phyloP scores from a whole-genome alignment of 371 early-diverging fungal species.

The Capniomyces stellatus region DNA sequence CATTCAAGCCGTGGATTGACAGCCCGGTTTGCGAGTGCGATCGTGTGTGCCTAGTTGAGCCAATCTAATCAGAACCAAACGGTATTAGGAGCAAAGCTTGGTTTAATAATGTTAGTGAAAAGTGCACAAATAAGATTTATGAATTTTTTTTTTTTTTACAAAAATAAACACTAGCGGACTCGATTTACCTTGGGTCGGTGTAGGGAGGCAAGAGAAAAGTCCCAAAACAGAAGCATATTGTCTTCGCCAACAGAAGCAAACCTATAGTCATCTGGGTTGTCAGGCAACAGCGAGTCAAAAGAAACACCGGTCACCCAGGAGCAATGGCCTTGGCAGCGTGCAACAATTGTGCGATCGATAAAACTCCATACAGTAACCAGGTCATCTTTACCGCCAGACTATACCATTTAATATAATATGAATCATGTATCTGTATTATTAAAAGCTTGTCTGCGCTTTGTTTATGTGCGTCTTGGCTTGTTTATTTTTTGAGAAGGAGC shows the following conservation, averaged over 20 bases:
- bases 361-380: slow-evolving; percentile 80
- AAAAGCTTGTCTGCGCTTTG: too few relatives aligned
- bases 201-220: slow-evolving; percentile 63
- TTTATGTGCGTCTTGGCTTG: too few relatives aligned
- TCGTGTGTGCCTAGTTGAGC: slow-evolving; percentile 8
- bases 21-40: slow-evolving; percentile 10
- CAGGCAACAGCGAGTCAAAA: slow-evolving; percentile 73
- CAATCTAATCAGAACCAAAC: neutral
- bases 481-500: too few relatives aligned
- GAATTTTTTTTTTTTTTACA: too few relatives aligned
- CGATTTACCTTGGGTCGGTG: slow-evolving; percentile 45
- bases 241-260: slow-evolving; percentile 88
- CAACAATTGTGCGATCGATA: slow-evolving; percentile 52
- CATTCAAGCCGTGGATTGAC: neutral
- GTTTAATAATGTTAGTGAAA: neutral
- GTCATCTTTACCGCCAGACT: slow-evolving; percentile 91
- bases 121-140: neutral
- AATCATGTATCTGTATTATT: too few relatives aligned
- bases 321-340: slow-evolving; percentile 82
- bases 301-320: slow-evolving; percentile 78
- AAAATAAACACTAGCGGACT: too few relatives aligned
- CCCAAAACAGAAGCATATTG: slow-evolving; percentile 71
- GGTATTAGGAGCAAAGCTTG: neutral
- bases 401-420: too few relatives aligned
- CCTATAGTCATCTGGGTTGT: slow-evolving; percentile 62